Conservation (phyloP, 208 protist genomes). For the Trypanosoma grayi region DNA sequence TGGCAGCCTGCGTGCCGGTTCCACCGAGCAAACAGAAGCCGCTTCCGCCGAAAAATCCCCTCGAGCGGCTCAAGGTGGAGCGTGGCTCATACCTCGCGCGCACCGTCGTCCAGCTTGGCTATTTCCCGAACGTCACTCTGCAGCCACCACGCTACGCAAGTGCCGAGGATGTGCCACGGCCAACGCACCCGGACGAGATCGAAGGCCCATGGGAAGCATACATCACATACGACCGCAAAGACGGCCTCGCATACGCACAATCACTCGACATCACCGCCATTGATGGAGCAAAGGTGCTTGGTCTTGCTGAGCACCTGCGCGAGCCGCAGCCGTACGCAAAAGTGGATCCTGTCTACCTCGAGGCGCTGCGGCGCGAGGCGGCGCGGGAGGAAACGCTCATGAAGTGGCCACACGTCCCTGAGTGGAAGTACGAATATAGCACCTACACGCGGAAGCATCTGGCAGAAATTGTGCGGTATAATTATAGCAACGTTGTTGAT, state of each 20-base stretch:
- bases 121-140: constrained; percentile 83
- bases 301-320: constrained; percentile 33
- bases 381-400: constrained; percentile 78
- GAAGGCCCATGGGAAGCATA: constrained; percentile 82
- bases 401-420: constrained; percentile 85
- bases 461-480: constrained; percentile 81
- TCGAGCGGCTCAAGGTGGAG: constrained; percentile 76
- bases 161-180: constrained; percentile 59
- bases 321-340: constrained; percentile 52
- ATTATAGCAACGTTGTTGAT: constrained; percentile 91
- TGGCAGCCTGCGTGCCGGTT: constrained; percentile 66
- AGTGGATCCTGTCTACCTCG: constrained; percentile 70
- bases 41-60: constrained; percentile 47
- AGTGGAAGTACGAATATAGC: constrained; percentile 88
- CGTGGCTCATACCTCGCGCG: constrained; percentile 56
- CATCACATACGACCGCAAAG: constrained; percentile 73
- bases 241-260: constrained; percentile 68
- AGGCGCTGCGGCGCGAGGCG: constrained; percentile 65
- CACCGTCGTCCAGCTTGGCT: constrained; percentile 70
- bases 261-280: constrained; percentile 57
- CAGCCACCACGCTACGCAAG: constrained; percentile 35
- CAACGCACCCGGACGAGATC: constrained; percentile 88
- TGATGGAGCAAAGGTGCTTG: constrained; percentile 63
- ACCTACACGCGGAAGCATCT: constrained; percentile 67
- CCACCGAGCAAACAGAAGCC: constrained; percentile 48